Conservation (phyloP, 192 early-diverging fungal genomes). For the Gamsiella multidivaricata region DNA sequence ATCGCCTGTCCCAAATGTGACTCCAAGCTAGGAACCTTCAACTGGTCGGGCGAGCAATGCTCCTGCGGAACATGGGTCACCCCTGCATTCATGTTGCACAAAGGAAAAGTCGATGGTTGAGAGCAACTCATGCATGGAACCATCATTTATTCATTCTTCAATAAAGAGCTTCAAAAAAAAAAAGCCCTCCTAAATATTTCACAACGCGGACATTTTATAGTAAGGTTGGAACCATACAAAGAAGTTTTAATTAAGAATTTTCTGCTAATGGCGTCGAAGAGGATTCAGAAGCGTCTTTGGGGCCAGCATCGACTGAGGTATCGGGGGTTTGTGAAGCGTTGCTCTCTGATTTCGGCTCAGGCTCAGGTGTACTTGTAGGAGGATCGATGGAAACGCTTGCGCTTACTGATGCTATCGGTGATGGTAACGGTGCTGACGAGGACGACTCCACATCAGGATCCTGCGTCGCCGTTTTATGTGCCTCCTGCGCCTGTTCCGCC, state of each 20-base stretch:
- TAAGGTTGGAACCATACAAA: background rate
- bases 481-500: conserved; percentile 13
- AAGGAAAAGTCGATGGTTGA: conserved; percentile 76
- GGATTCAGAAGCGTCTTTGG: background rate
- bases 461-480: background rate
- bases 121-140: background rate
- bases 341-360: no score
- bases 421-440: background rate
- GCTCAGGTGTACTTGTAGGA: no score
- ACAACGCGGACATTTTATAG: no score
- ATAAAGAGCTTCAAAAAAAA: background rate
- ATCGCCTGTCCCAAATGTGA: conserved; percentile 84
- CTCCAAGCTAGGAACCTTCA: conserved; percentile 82
- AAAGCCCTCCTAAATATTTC: background rate
- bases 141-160: no score
- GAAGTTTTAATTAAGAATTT: background rate
- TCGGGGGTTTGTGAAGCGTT: background rate
- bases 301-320: background rate
- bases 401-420: background rate
- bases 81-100: conserved; percentile 82
- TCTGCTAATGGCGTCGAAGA: background rate
- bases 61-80: conserved; percentile 86
- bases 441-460: background rate
- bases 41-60: conserved; percentile 84
- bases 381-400: no score